These are phyloP conservation scores for Orobanche coerulescens DNA, from an alignment of 257 asterid genomes.

Conservation along the genomic window DNA sequence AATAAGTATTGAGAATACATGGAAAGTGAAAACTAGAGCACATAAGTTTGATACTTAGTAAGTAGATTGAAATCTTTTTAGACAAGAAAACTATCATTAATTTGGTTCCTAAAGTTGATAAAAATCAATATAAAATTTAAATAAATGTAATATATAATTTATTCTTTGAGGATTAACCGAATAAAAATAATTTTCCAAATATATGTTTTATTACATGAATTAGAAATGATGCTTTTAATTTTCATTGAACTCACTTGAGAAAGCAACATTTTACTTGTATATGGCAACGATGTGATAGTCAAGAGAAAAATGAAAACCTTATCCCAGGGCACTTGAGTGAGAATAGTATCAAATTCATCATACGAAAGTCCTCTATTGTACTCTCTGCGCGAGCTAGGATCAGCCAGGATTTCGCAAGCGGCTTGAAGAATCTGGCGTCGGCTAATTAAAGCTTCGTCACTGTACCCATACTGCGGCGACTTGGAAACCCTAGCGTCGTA, in stretches of 20 bases:
- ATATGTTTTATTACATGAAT: too few species aligned
- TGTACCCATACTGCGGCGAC: conserved; percentile 86
- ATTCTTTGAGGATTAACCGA: neutral
- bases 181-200: neutral
- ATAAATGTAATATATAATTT: too few species aligned
- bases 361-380: conserved; percentile 73
- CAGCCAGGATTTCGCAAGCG: conserved; percentile 82
- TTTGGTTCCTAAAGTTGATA: neutral
- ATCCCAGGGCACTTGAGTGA: conserved; percentile 93
- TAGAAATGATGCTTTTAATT: too few species aligned
- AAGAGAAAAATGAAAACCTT: conserved; percentile 42
- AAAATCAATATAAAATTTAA: too few species aligned
- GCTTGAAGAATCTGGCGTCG: conserved; percentile 90
- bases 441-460: conserved; percentile 75
- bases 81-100: neutral
- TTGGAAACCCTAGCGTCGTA: conserved; percentile 73
- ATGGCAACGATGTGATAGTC: neutral
- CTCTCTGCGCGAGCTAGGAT: conserved; percentile 67
- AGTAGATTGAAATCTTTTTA: neutral
- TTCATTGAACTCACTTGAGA: too few species aligned
- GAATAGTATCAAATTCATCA: conserved; percentile 62
- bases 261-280: too few species aligned
- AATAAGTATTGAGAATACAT: neutral
- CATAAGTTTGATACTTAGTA: neutral
- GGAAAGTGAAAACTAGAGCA: neutral